Base-by-base conservation (phyloP, 768 basidiomycete genomes). In the Boletus rubescentipes region DNA sequence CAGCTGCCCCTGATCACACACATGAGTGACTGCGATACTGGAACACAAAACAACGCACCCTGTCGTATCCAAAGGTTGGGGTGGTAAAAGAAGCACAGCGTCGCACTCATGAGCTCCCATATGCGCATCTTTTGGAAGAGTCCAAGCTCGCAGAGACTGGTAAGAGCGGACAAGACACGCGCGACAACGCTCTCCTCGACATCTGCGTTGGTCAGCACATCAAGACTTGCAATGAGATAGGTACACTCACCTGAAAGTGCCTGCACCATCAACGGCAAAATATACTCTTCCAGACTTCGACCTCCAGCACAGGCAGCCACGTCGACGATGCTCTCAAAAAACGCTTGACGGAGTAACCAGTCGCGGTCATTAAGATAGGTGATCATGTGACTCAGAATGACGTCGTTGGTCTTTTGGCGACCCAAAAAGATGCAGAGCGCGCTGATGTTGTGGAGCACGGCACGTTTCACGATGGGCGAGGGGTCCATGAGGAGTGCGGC, bases 41-140 rank as follows among this genome's bases (percentile, higher is more conserved):
- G 12, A 36, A 42, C 4, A 35, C 51, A 18, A 37, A 38, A 23
- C 5, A 6, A 60, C 71, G n/a, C 29, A 87, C 95, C 91, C 80
- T 98, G 92, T 52, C 94, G 79, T 68, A 98, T 91, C 96, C 96
- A 98, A 20, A 85, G 73, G 67, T 97, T 95, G 0, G 97, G 96
- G 68, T 99, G 97, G 61, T 92, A 96, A 46, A 98, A 73, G 70
- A 98, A 95, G 1, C 91, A 91, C 30, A 93, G 73, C 0, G 88
- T 87, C 0, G 87, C 85, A 49, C 88, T 89, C 85, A 96, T 91
- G 34, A 98, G 77, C 61, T 98, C 97, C 95, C 97, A 98, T 53
- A 97, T 85, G n/a, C 90, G 83, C 85, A 92, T 91, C 71, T 93
- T 93, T 70, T 89, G 86, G 71, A 98, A 91, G 4, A 98, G 72